Evolutionary conservation across 768 basidiomycete species (phyloP).

Genomic region (Dioszegia aurantiaca): DNA sequence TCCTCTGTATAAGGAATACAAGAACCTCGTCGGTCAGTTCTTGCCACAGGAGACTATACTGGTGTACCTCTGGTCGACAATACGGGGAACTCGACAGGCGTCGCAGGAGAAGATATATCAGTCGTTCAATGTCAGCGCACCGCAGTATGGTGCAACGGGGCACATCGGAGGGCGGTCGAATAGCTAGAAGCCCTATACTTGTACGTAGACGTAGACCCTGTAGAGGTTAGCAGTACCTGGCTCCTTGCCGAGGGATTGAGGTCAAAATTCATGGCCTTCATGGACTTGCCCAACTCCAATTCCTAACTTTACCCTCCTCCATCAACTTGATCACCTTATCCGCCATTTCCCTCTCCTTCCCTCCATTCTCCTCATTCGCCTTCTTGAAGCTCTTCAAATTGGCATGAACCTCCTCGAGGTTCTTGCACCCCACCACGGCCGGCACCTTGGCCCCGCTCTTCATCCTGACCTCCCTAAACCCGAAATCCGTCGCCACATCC

Average conservation of each 20-base stretch:
- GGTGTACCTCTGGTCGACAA: conserved; percentile 52
- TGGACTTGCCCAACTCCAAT: conserved; percentile 44
- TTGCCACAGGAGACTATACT: conserved; percentile 52
- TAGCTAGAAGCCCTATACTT: too few species aligned
- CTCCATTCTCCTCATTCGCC: conserved; percentile 7
- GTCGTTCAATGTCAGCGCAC: background rate
- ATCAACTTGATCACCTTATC: conserved; percentile 29
- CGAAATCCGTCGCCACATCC: conserved; percentile 48
- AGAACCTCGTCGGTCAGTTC: conserved; percentile 78
- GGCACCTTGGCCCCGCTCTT: conserved; percentile 32
- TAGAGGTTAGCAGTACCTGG: too few species aligned
- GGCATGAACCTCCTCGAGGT: conserved; percentile 45
- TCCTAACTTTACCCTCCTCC: conserved; percentile 26
- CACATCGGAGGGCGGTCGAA: background rate
- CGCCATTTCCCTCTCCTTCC: conserved; percentile 18
- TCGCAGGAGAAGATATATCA: conserved; percentile 2
- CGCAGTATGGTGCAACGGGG: conserved; percentile 7
- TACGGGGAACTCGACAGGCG: conserved; percentile 24
- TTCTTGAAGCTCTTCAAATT: conserved; percentile 24
- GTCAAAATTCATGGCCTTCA: background rate
- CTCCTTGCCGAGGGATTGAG: too few species aligned
- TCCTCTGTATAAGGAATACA: conserved; percentile 65
- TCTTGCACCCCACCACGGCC: conserved; percentile 47
- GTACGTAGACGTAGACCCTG: too few species aligned
- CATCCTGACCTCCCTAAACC: conserved; percentile 33